phyloP scores from a whole-genome alignment of 1,284 basidiomycete genomes.

The Rhodotorula sp. region DNA sequence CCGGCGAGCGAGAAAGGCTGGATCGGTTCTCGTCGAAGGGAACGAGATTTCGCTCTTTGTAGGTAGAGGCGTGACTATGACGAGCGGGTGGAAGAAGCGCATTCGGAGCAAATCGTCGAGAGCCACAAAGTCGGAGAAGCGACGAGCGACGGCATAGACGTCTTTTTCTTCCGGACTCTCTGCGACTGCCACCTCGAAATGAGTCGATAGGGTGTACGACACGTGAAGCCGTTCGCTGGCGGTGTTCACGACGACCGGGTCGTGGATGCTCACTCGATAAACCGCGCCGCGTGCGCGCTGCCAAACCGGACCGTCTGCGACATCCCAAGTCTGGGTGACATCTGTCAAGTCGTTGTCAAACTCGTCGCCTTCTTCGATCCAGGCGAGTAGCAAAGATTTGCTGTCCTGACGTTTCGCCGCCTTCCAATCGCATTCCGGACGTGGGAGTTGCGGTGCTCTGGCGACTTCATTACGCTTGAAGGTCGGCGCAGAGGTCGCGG shows the following conservation, averaged over 20 bases:
- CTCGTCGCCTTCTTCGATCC: slow-evolving; percentile 23
- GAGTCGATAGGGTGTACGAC: slow-evolving; percentile 59
- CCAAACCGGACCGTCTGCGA: slow-evolving; percentile 66
- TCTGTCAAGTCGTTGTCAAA: slow-evolving; percentile 47
- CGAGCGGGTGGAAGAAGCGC: slow-evolving; percentile 60
- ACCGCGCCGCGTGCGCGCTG: slow-evolving; percentile 44
- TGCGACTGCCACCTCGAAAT: neutral
- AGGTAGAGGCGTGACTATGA: slow-evolving; percentile 73
- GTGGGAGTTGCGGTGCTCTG: neutral
- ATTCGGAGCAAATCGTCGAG: slow-evolving; percentile 66
- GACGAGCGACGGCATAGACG: slow-evolving; percentile 68
- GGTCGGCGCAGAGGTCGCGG: neutral
- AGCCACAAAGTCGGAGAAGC: slow-evolving; percentile 79
- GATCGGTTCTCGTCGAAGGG: slow-evolving; percentile 66
- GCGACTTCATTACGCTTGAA: neutral
- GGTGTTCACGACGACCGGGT: slow-evolving; percentile 62
- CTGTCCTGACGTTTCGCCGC: slow-evolving; percentile 26
- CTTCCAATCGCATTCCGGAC: slow-evolving; percentile 42
- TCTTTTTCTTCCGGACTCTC: too few relatives aligned
- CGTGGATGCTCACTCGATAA: slow-evolving; percentile 74
- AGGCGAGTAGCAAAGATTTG: slow-evolving; percentile 14
- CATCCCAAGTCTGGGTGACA: slow-evolving; percentile 41
- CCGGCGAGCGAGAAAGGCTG: slow-evolving; percentile 75
- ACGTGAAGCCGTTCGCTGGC: slow-evolving; percentile 56
- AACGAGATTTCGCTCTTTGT: slow-evolving; percentile 58